Evolutionary conservation across 257 asterid species (phyloP), one percentile per base, ranked within the genome.

Genomic region (Verbascum thapsus): DNA sequence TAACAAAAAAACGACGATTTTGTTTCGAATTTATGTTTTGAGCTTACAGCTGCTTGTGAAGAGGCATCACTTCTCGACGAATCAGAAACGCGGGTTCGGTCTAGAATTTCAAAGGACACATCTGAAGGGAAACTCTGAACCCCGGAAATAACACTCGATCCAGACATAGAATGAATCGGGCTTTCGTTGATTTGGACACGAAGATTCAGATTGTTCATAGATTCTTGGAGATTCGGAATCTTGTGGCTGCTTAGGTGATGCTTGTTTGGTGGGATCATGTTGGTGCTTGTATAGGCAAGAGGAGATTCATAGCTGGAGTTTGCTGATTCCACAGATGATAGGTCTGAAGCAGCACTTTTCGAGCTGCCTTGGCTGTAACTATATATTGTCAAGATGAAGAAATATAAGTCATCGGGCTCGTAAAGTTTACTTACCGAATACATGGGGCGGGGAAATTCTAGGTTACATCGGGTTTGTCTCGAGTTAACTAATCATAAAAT

Each of bases 291-390:
- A 13, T 35, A 23, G n/a, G 52, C 26, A 3, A 50, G 19, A 19
- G 83, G 19, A 19, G 83, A 66, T 8, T 71, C 83, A 9, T 34
- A 66, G 79, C 81, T 81, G 49, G 47, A 73, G 55, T 63, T 55
- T 9, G 41, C 57, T 9, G 83, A 68, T 10, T 78, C 86, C 3
- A 32, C 20, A 15, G 66, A 43, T 17, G 54, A 63, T 43, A 41
- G n/a, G 18, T 78, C 80, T 8, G 82, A 75, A 67, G 23, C 56
- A 32, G 77, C 44, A 62, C 71, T 69, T 72, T 72, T 78, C 84
- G 81, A 72, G 57, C 80, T 84, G 64, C 68, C 78, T 59, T 69
- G 88, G 47, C 96, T 90, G 78, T 30, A 48, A 64, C 50, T 52
- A 45, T 68, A 58, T 38, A 35, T 52, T 16, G 32, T 26, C 42